Percentiles rank a stretch among this genome's conserved stretches.
Conservation (phyloP, 2,329 filamentous ascomycete species). For the Chaetothyriales sp. region DNA sequence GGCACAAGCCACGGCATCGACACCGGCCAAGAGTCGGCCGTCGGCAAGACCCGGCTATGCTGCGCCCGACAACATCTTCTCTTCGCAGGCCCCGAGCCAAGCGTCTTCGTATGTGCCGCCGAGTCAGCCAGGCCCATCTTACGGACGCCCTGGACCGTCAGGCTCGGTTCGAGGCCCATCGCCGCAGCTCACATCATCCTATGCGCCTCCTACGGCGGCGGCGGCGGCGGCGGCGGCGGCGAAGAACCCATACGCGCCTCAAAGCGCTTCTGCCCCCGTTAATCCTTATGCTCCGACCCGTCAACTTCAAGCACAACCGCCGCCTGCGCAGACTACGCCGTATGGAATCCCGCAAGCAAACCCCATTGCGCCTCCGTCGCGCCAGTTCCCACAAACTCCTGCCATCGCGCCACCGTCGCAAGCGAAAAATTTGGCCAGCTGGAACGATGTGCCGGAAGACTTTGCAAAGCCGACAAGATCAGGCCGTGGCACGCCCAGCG, state of each 20-base stretch:
- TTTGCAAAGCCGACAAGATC: slow-evolving; percentile 60
- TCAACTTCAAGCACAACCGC: slow-evolving; percentile 25
- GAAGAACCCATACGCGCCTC: slow-evolving; percentile 39
- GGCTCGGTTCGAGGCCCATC: slow-evolving; percentile 23
- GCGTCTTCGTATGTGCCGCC: too few species aligned
- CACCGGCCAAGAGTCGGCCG: not conserved
- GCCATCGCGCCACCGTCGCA: slow-evolving; percentile 53
- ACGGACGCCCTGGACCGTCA: slow-evolving; percentile 11
- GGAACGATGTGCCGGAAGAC: slow-evolving; percentile 87
- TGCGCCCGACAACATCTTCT: slow-evolving; percentile 18
- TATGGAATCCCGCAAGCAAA: slow-evolving; percentile 24
- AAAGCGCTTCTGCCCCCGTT: slow-evolving; percentile 19
- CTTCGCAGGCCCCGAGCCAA: not conserved
- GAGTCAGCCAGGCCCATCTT: too few species aligned
- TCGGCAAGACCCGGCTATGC: slow-evolving; percentile 2
- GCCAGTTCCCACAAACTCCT: slow-evolving; percentile 53
- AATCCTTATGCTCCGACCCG: slow-evolving; percentile 33
- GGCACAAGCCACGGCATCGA: slow-evolving; percentile 11
- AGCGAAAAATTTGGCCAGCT: slow-evolving; percentile 60
- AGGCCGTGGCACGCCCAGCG: slow-evolving; percentile 60
- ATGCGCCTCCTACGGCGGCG: slow-evolving; percentile 26
- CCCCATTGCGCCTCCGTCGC: slow-evolving; percentile 46
- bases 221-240: too few species aligned
- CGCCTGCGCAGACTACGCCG: slow-evolving; percentile 28
- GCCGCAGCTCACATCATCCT: slow-evolving; percentile 29